Conservation (phyloP, 2,329 filamentous ascomycete genomes). For the Xylaria sp. region DNA sequence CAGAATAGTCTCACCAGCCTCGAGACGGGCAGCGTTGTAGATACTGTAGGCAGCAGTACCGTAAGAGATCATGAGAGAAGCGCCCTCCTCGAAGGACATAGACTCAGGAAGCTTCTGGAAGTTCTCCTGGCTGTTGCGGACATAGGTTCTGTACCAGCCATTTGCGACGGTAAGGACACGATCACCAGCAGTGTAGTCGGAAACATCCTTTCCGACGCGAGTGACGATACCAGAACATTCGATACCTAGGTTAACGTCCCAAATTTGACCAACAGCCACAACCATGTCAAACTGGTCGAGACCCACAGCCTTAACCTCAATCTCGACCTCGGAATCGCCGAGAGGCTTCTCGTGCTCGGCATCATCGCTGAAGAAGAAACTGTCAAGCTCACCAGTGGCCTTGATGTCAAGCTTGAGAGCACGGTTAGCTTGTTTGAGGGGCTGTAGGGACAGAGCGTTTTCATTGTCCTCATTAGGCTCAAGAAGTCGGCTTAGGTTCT, state of each 20-base stretch:
- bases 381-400: conserved; percentile 38
- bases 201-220: conserved; percentile 35
- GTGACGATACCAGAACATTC: conserved; percentile 38
- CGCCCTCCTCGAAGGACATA: conserved; percentile 38
- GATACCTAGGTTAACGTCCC: conserved; percentile 38
- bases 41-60: conserved; percentile 38
- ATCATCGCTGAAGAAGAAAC: conserved; percentile 38
- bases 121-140: conserved; percentile 36
- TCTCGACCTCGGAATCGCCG: conserved; percentile 35
- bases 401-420: conserved; percentile 37
- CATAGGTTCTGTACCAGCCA: conserved; percentile 38
- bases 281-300: conserved; percentile 39
- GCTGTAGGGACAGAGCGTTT: conserved; percentile 33
- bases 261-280: conserved; percentile 37
- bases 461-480: conserved; percentile 34
- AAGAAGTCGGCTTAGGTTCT: conserved; percentile 33
- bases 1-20: conserved; percentile 37
- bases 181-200: conserved; percentile 34
- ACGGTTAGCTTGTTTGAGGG: conserved; percentile 35
- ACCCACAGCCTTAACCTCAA: conserved; percentile 38
- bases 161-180: conserved; percentile 34
- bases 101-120: conserved; percentile 38
- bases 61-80: conserved; percentile 37
- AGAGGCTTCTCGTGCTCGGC: conserved; percentile 32
- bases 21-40: conserved; percentile 36